A percentile compares a stretch with the other conserved stretches of the same genome.
These are phyloP conservation scores for Cucumis cinereus DNA, from an alignment of 306 rosid genomes.

Conservation along the genomic window DNA sequence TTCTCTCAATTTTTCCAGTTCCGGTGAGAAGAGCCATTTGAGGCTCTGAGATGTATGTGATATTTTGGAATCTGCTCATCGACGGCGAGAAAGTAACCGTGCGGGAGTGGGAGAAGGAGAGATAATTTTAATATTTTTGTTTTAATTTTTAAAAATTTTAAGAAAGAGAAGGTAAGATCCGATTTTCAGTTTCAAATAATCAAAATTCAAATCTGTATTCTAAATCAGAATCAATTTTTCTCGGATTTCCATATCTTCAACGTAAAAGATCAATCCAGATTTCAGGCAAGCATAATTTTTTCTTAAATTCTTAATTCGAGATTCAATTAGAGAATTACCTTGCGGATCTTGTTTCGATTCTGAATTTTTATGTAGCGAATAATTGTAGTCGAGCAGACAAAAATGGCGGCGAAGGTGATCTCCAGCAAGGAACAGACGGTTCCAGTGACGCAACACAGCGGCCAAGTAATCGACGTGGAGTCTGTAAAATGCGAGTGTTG, in stretches of 20 bases:
- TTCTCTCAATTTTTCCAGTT: background rate
- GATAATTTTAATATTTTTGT: constrained; percentile 13
- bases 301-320: background rate
- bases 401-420: constrained; percentile 18
- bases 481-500: constrained; percentile 59
- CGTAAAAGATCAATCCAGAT: constrained; percentile 1
- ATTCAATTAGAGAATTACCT: background rate
- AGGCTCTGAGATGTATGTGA: constrained; percentile 34
- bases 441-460: constrained; percentile 2
- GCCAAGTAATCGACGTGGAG: constrained; percentile 19
- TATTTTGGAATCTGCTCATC: constrained; percentile 14
- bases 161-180: background rate
- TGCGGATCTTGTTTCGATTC: background rate
- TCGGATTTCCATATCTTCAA: background rate
- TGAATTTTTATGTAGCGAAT: background rate
- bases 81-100: constrained; percentile 32
- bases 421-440: constrained; percentile 5
- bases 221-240: background rate
- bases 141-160: too few relatives aligned
- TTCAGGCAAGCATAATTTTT: background rate
- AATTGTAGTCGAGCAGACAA: background rate
- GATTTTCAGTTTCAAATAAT: background rate
- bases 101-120: constrained; percentile 47
- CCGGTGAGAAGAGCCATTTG: constrained; percentile 5
- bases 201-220: background rate